A percentile compares a stretch with the other conserved stretches of the same genome.
phyloP scores from a whole-genome alignment of 176 grass and related monocot species.

The Oryza rufipogon region DNA sequence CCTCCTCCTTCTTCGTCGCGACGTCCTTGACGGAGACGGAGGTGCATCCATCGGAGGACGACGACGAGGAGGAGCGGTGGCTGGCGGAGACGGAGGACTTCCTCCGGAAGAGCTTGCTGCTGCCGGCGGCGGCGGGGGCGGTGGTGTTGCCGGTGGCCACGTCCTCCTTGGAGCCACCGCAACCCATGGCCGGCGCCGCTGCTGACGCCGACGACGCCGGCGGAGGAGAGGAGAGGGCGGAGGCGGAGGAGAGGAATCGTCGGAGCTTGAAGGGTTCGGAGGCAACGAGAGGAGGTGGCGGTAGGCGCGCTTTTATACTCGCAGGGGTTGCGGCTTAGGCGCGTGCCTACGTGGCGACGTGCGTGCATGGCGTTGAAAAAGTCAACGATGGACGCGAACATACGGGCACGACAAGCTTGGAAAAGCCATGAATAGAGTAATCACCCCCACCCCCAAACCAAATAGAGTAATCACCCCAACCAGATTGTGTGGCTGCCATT shows the following conservation, averaged over 20 bases:
- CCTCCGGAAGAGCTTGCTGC: constrained; percentile 49
- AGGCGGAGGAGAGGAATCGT: constrained; percentile 38
- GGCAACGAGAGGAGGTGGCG: constrained; percentile 34
- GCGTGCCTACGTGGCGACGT: not conserved
- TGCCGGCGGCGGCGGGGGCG: not conserved
- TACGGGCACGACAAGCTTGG: constrained; percentile 2
- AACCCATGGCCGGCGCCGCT: constrained; percentile 71
- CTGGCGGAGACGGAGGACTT: constrained; percentile 48
- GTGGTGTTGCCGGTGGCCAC: constrained; percentile 79
- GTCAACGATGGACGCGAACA: constrained; percentile 1
- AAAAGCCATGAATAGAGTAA: not conserved
- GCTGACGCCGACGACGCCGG: constrained; percentile 14
- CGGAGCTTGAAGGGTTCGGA: constrained; percentile 41
- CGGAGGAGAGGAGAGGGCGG: not conserved
- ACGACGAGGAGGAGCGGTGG: not conserved
- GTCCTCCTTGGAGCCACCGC: constrained; percentile 79
- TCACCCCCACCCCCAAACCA: not conserved
- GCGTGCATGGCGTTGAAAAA: constrained; percentile 29
- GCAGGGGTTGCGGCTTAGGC: too few species aligned
- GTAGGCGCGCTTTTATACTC: constrained; percentile 27
- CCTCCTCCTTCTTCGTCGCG: not conserved
- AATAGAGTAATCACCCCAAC: not conserved
- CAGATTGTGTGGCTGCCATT: too few species aligned
- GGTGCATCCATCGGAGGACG: not conserved
- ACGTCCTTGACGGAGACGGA: constrained; percentile 24